Evolutionary conservation across 768 basidiomycete species (phyloP), one percentile per base, ranked within the genome.

Genomic region (Rhodotorula kratochvilovae): DNA sequence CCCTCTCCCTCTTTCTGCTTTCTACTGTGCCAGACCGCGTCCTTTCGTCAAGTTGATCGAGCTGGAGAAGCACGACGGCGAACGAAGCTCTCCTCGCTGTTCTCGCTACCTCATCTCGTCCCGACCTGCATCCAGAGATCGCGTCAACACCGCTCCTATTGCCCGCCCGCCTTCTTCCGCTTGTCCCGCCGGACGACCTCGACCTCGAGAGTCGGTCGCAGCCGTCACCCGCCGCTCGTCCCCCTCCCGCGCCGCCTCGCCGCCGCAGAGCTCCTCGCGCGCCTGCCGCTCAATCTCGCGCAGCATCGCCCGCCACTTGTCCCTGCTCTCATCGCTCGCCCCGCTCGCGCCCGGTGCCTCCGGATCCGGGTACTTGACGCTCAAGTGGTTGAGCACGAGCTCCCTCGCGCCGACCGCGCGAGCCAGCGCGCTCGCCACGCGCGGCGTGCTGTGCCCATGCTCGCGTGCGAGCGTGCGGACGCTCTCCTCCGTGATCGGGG

Each of bases 331-430:
- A 19, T 43, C 60, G 17, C 39, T 51, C 23, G 61, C 53, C 12
- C n/a, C 35, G 6, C 35, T 29, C 13, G 33, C 56, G 5, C 55
- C 70, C 0, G 2, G 31, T 0, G 60, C 35, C 25, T 62, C 66
- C 17, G 71, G 67, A 55, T 75, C 77, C 2, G 74, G 66, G 60
- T 78, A 90, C 89, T 87, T 84, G 63, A 83, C 82, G 69, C 89
- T 86, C 43, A 92, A 87, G 78, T 92, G 91, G 78, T 93, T 92
- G 59, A 93, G 78, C 31, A 89, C 84, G 13, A 92, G 81, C 56
- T 82, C 81, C 77, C 85, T 80, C 31, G 90, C 89, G 2, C 84
- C 82, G 61, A 89, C 83, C 5, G 73, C 77, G 67, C 83, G 86
- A 11, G 91, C 90, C 77, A 92, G 91, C 25, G 78, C 81, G 15